Conservation (phyloP, 768 basidiomycete species). For the Rhizopogon sp. region DNA sequence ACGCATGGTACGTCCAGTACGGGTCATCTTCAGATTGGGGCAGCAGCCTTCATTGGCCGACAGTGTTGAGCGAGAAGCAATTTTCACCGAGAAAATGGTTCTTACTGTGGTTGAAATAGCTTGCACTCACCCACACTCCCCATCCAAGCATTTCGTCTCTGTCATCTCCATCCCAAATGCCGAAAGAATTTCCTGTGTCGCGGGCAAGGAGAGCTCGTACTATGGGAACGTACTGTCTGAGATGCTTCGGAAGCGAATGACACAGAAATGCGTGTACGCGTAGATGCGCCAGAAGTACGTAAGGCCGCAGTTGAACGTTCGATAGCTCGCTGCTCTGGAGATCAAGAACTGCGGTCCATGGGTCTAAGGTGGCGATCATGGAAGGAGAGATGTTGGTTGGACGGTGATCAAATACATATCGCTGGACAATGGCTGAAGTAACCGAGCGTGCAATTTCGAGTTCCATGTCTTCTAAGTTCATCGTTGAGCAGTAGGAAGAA, state of each 20-base stretch:
- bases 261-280: slow-evolving; percentile 52
- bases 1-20: slow-evolving; percentile 37
- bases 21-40: slow-evolving; percentile 46
- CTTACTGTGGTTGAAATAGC: slow-evolving; percentile 67
- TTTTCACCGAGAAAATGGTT: neutral
- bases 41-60: slow-evolving; percentile 37
- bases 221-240: slow-evolving; percentile 34
- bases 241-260: slow-evolving; percentile 25
- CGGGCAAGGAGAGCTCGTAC: slow-evolving; percentile 52
- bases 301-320: slow-evolving; percentile 41
- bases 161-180: slow-evolving; percentile 55
- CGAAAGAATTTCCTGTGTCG: slow-evolving; percentile 65
- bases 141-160: slow-evolving; percentile 59
- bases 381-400: slow-evolving; percentile 6
- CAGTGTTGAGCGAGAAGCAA: neutral
- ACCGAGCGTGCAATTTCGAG: slow-evolving; percentile 55
- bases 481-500: slow-evolving; percentile 21
- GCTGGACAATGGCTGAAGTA: slow-evolving; percentile 44
- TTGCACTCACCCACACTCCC: slow-evolving; percentile 54
- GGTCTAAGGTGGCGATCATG: slow-evolving; percentile 3
- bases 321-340: slow-evolving; percentile 56
- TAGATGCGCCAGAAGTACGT: slow-evolving; percentile 47
- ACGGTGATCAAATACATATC: slow-evolving; percentile 24
- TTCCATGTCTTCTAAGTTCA: slow-evolving; percentile 45
- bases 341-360: slow-evolving; percentile 46